Conservation (phyloP, 805 yeast species). For the Yueomyces sinensis region DNA sequence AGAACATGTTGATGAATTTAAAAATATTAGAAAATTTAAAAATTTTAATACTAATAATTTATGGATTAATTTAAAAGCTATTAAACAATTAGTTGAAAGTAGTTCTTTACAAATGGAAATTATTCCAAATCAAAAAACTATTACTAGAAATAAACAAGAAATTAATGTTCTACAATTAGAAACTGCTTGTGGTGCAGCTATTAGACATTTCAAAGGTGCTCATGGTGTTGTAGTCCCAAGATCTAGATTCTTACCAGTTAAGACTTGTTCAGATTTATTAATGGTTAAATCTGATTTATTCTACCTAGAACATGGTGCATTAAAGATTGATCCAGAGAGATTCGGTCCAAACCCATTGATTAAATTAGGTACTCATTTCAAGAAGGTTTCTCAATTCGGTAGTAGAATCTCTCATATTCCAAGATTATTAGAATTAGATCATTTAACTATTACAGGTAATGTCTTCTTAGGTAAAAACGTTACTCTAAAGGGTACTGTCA, state of each 20-base stretch:
- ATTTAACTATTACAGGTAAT: conserved; percentile 90
- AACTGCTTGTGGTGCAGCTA: conserved; percentile 99
- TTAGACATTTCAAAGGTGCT: conserved; percentile 86
- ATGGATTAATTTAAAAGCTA: conserved; percentile 92
- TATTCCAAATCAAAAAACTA: conserved; percentile 85
- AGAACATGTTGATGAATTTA: conserved; percentile 96
- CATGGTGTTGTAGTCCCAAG: conserved; percentile 98
- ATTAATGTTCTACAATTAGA: conserved; percentile 86
- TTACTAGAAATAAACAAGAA: conserved; percentile 63
- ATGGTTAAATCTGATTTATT: conserved; percentile 93
- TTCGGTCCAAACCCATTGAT: conserved; percentile 88
- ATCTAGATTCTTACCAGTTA: conserved; percentile 94
- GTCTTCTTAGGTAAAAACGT: conserved; percentile 80
- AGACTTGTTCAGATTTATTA: conserved; percentile 89
- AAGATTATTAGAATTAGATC: conserved; percentile 85
- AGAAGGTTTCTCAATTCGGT: conserved; percentile 87
- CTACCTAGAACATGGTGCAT: conserved; percentile 81
- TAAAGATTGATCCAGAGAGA: conserved; percentile 70
- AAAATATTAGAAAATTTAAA: conserved; percentile 93
- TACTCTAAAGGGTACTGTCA: conserved; percentile 90
- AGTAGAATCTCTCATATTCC: conserved; percentile 76
- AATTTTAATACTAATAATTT: conserved; percentile 96
- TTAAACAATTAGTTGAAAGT: conserved; percentile 79
- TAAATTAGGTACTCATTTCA: conserved; percentile 92
- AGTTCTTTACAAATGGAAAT: conserved; percentile 81